Evolutionary conservation across 2,329 filamentous ascomycete species (phyloP), one percentile per base, ranked within the genome.

Genomic region (Phaeomoniella chlamydospora): DNA sequence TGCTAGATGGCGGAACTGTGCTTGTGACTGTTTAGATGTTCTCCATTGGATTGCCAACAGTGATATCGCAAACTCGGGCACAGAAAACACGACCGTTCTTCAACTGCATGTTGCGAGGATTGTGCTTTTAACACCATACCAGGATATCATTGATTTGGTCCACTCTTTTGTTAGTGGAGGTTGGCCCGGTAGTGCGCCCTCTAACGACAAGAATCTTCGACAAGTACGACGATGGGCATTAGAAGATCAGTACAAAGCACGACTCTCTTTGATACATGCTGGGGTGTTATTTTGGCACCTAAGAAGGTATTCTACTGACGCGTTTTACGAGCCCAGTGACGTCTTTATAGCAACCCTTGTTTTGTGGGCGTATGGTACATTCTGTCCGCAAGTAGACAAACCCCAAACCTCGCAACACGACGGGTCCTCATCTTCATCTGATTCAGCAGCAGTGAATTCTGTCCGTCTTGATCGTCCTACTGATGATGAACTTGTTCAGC

Each of bases 11-110:
- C 54, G 58, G 18, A 61, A 61, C 41, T 58, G 55, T 36, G 55
- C 56, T 9, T 61, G 57, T 18, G 58, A 61, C 38, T 60, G 57
- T 34, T 45, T 75, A 2, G 71, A 75, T 38, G 61, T 73, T 1
- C 54, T 75, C 2, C 69, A 75, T 44, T 74, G 71, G 70, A 59
- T 62, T 13, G 70, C 70, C 2, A 72, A 72, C 41, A 64, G 59
- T 30, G 61, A 59, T 0, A 62, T 70, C 18, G 59, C 61, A 34
- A 52, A 60, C 1, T 56, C 59, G 1, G 71, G 70, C 0, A 53
- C 65, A 4, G 70, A 74, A 39, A 68, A 72, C 39, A 60, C 67
- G 2, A 70, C 66, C 1, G 58, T 75, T 0, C 48, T 73, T 4
- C 68, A 74, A 42, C 57, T 75, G 3, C 72, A 75, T 43, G 49